phyloP scores from a whole-genome alignment of 169 alveolate species.

The Plasmodium sp. region DNA sequence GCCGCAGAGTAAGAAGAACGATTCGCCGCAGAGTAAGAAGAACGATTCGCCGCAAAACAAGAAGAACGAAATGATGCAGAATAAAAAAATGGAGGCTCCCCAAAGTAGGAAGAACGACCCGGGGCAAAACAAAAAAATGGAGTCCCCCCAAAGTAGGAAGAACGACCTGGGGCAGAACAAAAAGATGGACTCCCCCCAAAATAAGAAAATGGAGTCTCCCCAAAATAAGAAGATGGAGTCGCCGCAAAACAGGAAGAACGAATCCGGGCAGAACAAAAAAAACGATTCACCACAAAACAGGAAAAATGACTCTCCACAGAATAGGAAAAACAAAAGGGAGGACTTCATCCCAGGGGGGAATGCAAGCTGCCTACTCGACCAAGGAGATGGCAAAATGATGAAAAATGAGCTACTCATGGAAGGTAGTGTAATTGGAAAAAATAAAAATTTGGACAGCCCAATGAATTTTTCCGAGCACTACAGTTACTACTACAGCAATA shows the following conservation, averaged over 20 bases:
- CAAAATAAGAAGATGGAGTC: background rate
- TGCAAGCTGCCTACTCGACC: background rate
- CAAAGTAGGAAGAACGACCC: background rate
- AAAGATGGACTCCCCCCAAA: background rate
- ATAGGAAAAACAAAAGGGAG: constrained; percentile 12
- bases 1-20: too few species aligned
- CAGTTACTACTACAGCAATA: constrained; percentile 11
- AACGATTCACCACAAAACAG: background rate
- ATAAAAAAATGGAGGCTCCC: too few species aligned
- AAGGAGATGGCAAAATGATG: background rate
- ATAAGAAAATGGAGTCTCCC: background rate
- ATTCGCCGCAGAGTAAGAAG: too few species aligned
- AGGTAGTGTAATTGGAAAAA: background rate
- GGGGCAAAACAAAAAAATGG: background rate
- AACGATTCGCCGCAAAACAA: too few species aligned
- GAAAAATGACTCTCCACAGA: background rate
- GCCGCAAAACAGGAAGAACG: background rate
- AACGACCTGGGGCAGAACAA: background rate
- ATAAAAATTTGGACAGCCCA: background rate
- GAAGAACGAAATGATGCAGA: too few species aligned
- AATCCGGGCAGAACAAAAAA: background rate
- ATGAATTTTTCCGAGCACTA: background rate
- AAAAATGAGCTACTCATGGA: background rate
- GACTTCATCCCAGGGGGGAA: background rate
- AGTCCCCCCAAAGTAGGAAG: background rate